Evolutionary conservation across 441 rosid species (phyloP).

Genomic region (Gossypium trilobum): DNA sequence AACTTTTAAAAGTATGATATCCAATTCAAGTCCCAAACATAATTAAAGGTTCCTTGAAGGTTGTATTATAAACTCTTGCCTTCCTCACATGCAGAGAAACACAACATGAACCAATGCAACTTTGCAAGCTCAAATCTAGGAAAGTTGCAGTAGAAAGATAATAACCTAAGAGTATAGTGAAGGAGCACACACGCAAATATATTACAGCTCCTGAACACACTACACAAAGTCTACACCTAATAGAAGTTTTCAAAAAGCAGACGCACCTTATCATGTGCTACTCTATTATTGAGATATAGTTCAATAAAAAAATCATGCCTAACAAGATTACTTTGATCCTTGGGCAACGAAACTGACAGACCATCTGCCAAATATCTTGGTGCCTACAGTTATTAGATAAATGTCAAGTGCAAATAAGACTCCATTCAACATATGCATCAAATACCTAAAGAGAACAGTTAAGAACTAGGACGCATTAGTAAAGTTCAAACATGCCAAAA

Average conservation of each 20-base stretch:
- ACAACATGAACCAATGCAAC: neutral
- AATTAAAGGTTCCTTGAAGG: neutral
- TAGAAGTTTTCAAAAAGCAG: neutral
- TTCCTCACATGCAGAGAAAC: neutral
- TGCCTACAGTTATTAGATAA: neutral
- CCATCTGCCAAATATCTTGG: neutral
- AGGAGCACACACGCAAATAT: neutral
- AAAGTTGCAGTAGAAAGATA: neutral
- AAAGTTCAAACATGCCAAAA: neutral
- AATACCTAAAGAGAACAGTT: neutral
- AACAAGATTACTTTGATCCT: neutral
- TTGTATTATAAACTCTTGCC: neutral
- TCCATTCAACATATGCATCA: neutral
- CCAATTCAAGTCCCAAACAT: neutral
- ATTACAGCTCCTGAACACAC: neutral
- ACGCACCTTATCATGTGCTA: neutral
- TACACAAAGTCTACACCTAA: neutral
- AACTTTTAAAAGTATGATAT: neutral
- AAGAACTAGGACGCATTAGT: neutral
- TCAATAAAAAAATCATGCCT: neutral
- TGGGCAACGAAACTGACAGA: neutral
- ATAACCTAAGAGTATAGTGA: neutral
- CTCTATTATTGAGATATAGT: neutral
- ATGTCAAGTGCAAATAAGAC: neutral
- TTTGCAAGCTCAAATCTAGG: conserved; percentile 1